A percentile compares a stretch with the other conserved stretches of the same genome.
These are phyloP conservation scores for Paxillus rubicundulus DNA, from an alignment of 768 basidiomycete species.

Conservation along the genomic window DNA sequence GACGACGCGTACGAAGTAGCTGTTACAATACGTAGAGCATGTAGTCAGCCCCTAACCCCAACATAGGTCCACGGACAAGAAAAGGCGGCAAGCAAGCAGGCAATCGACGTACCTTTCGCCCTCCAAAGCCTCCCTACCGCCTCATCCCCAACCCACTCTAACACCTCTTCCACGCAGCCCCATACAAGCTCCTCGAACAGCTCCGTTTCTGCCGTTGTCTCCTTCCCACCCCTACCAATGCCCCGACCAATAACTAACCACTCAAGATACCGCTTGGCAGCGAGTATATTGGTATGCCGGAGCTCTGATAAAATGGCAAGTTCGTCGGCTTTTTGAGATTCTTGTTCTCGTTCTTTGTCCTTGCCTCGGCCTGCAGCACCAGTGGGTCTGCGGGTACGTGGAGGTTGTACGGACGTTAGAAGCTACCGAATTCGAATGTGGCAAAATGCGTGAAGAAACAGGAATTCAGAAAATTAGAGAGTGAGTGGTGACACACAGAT, in stretches of 20 bases:
- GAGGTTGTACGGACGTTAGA: slow-evolving; percentile 18
- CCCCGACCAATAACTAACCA: slow-evolving; percentile 72
- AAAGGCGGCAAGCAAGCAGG: not conserved
- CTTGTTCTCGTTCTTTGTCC: slow-evolving; percentile 26
- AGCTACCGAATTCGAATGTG: slow-evolving; percentile 10
- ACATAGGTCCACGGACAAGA: not conserved
- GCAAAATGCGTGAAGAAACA: not conserved
- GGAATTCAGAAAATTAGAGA: too few species aligned
- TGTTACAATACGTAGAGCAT: slow-evolving; percentile 18
- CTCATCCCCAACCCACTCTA: slow-evolving; percentile 47
- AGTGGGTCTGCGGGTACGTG: slow-evolving; percentile 20
- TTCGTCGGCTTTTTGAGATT: slow-evolving; percentile 22
- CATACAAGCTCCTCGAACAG: slow-evolving; percentile 68
- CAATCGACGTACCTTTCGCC: slow-evolving; percentile 53
- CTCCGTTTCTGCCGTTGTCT: slow-evolving; percentile 21
- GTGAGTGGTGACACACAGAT: not conserved
- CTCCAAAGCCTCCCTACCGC: slow-evolving; percentile 61
- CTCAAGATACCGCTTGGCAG: slow-evolving; percentile 74
- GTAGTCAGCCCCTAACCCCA: not conserved
- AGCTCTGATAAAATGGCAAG: slow-evolving; percentile 29
- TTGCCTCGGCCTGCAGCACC: slow-evolving; percentile 16
- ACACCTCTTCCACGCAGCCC: slow-evolving; percentile 53
- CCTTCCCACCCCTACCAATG: slow-evolving; percentile 22
- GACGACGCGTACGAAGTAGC: slow-evolving; percentile 53
- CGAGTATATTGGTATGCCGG: slow-evolving; percentile 28